phyloP scores from a whole-genome alignment of 805 yeast genomes.

The Peterozyma xylosa region DNA sequence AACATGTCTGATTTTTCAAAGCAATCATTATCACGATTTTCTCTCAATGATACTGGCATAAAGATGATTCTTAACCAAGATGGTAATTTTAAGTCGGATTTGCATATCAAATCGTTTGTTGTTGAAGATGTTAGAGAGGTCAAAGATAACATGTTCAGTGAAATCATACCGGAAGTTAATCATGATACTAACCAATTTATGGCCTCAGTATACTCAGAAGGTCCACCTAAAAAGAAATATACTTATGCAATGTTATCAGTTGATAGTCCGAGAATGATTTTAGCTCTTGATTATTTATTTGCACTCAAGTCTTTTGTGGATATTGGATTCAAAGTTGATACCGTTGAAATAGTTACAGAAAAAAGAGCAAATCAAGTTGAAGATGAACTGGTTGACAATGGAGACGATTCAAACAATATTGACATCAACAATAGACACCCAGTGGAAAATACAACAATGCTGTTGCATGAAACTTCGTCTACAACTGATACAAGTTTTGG shows the following conservation, averaged over 20 bases:
- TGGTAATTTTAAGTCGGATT: conserved; percentile 49
- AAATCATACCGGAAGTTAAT: conserved; percentile 67
- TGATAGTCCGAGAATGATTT: conserved; percentile 71
- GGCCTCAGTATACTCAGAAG: conserved; percentile 41
- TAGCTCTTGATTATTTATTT: conserved; percentile 82
- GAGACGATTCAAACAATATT: background rate
- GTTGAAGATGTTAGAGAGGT: conserved; percentile 65
- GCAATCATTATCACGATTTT: conserved; percentile 44
- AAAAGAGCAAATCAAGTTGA: conserved; percentile 9
- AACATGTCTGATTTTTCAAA: conserved; percentile 25
- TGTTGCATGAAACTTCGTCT: background rate
- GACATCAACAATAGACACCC: background rate
- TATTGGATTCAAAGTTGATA: conserved; percentile 29
- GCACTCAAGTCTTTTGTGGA: conserved; percentile 64
- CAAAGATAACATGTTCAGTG: conserved; percentile 63
- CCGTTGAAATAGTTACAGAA: conserved; percentile 5
- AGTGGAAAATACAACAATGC: background rate
- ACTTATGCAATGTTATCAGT: conserved; percentile 53
- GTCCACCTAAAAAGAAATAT: conserved; percentile 27
- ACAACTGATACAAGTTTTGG: conserved; percentile 24
- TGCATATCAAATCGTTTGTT: conserved; percentile 64
- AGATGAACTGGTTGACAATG: conserved; percentile 10
- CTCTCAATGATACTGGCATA: conserved; percentile 52
- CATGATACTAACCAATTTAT: conserved; percentile 66
- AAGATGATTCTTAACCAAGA: conserved; percentile 43